Percentiles rank a stretch among this genome's conserved stretches.
Conservation (phyloP, 345 rosid species). For the Citrus australasica region DNA sequence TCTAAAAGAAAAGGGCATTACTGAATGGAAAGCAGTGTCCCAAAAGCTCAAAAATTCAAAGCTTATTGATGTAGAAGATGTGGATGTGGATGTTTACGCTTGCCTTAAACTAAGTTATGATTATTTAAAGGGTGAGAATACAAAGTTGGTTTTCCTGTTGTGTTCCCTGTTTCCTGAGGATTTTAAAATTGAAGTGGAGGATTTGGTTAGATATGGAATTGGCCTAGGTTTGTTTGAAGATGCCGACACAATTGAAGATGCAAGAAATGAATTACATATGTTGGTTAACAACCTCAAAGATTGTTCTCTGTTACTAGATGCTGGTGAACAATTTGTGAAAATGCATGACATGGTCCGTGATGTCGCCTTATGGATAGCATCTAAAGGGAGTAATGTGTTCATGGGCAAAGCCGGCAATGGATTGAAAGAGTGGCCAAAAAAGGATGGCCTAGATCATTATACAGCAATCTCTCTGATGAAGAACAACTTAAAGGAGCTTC, state of each 20-base stretch:
- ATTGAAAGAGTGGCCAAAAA: slow-evolving; percentile 11
- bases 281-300: neutral
- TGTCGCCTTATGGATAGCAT: neutral
- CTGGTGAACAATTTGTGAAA: slow-evolving; percentile 3
- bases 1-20: neutral
- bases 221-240: neutral
- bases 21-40: neutral
- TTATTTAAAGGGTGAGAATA: neutral
- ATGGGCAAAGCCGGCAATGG: neutral
- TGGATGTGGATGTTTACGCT: neutral
- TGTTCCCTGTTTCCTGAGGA: slow-evolving; percentile 15
- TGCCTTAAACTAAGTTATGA: neutral
- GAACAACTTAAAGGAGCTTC: neutral
- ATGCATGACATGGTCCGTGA: slow-evolving; percentile 13
- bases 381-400: neutral
- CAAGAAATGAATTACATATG: neutral
- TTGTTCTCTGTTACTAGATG: neutral
- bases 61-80: neutral
- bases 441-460: neutral
- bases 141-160: neutral
- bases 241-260: neutral
- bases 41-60: slow-evolving; percentile 4
- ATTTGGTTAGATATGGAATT: neutral
- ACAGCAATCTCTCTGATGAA: neutral
- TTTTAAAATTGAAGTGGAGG: neutral